A percentile compares a stretch with the other conserved stretches of the same genome.
These are phyloP conservation scores for Populus euphratica DNA, from an alignment of 345 rosid species.

Conservation along the genomic window DNA sequence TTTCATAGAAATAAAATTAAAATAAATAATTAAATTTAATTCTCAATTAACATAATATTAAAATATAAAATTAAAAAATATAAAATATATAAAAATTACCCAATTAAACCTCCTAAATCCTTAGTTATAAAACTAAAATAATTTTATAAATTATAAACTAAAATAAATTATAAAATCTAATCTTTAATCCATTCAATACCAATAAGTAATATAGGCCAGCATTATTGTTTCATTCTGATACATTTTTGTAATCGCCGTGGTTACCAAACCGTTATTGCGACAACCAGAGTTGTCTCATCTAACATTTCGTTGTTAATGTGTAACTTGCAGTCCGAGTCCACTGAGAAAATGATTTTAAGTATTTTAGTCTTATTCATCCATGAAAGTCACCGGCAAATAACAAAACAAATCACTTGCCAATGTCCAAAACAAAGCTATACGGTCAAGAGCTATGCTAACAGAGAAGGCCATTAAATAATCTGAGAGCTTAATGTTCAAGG, in stretches of 20 bases:
- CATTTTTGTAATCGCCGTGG: too few relatives aligned
- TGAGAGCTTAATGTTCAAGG: not conserved
- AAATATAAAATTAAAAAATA: too few relatives aligned
- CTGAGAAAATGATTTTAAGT: too few relatives aligned
- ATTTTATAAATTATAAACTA: too few relatives aligned
- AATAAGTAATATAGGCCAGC: too few relatives aligned
- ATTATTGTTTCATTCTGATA: too few relatives aligned
- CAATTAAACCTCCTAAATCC: too few relatives aligned
- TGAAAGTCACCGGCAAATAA: not conserved
- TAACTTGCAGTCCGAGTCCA: not conserved
- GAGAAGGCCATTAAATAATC: not conserved
- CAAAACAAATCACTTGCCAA: not conserved
- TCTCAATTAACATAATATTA: fast-evolving
- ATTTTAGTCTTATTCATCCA: not conserved
- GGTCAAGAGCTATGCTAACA: not conserved
- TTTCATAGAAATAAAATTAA: too few relatives aligned
- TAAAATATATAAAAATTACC: fast-evolving
- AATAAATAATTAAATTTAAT: too few relatives aligned
- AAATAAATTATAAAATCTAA: too few relatives aligned
- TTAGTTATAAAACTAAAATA: too few relatives aligned
- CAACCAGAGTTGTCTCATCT: not conserved
- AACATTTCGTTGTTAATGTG: not conserved
- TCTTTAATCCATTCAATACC: too few relatives aligned
- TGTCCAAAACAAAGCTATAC: not conserved
- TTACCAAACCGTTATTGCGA: not conserved